Base-by-base conservation (phyloP, 805 yeast genomes). In the Priceomyces haplophilus region DNA sequence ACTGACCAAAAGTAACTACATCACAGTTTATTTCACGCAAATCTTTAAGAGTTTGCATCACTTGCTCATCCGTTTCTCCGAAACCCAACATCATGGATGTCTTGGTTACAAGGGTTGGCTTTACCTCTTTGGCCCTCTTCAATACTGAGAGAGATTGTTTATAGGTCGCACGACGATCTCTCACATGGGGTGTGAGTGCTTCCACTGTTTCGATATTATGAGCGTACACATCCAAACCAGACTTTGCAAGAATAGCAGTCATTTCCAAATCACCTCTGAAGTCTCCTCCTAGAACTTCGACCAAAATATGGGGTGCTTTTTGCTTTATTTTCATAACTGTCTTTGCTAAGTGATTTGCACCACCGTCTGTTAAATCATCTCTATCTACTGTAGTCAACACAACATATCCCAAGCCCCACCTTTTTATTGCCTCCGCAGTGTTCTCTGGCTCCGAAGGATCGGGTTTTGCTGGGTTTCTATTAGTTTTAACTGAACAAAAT, bases 361-460 rank as follows among this genome's bases (percentile, higher is more conserved):
- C 99, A 46, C 98, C 97, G 58, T 93, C 99, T 0, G 75, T 54
- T 52, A 93, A 73, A 64, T 93, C 99, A 63, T 93, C 99, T 67
- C 99, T 79, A 63, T 93, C 99, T 15, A 93, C 99, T 1, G 99
- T 90, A 13, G 99, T 93, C 49, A 93, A 72, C 16, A 93, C 99
- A 7, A 93, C 97, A 61, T 93, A 93, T 20, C 99, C 99, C 50
- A 93, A 76, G 0, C 98, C 98, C 99, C 99, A 93, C 65, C 96
- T 82, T 33, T 88, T 81, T 45, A 93, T 89, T 23, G 99, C 99
- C 54, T 87, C 97, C 0, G 98, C 98, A 0, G 99, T 95, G 56
- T 93, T 88, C 59, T 88, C 97, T 1, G 99, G 99, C 64, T 93
- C 99, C 73, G 76, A 81, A 16, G 97, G 96, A 67, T 93, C 99